Conservation (phyloP, 2,329 filamentous ascomycete species). For the Botrytis fabae region DNA sequence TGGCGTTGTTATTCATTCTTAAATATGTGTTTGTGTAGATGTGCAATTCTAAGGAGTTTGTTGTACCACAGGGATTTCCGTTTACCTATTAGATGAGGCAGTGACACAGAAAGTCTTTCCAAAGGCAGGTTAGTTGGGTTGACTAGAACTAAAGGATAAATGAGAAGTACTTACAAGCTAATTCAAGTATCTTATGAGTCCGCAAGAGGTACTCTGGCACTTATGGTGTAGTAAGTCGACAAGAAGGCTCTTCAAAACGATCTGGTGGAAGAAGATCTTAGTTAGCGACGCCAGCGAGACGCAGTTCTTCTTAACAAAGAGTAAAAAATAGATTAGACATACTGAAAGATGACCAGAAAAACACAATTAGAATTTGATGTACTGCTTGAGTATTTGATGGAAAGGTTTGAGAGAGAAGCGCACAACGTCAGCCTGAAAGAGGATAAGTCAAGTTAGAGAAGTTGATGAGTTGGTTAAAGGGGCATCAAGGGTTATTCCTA, state of each 20-base stretch:
- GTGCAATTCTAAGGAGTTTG: neutral
- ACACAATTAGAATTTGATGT: neutral
- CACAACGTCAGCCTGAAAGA: neutral
- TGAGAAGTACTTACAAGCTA: neutral
- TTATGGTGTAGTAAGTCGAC: neutral
- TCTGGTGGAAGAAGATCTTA: neutral
- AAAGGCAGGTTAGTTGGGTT: neutral
- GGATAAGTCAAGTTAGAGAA: neutral
- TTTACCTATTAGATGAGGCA: neutral
- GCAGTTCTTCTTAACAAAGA: neutral
- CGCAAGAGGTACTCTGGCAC: neutral
- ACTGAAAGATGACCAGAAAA: neutral
- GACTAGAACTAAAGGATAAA: neutral
- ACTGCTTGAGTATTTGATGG: too few relatives aligned
- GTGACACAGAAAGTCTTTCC: too few relatives aligned
- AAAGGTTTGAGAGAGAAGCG: too few relatives aligned
- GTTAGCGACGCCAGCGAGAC: neutral
- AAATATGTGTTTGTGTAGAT: neutral
- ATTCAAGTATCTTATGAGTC: neutral
- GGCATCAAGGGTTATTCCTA: neutral
- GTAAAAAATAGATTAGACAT: too few relatives aligned
- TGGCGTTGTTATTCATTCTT: neutral
- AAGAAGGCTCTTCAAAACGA: neutral
- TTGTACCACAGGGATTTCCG: neutral
- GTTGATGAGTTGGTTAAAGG: neutral